phyloP scores from a whole-genome alignment of 1,284 basidiomycete genomes.

The Cryptococcus jaspeensis region DNA sequence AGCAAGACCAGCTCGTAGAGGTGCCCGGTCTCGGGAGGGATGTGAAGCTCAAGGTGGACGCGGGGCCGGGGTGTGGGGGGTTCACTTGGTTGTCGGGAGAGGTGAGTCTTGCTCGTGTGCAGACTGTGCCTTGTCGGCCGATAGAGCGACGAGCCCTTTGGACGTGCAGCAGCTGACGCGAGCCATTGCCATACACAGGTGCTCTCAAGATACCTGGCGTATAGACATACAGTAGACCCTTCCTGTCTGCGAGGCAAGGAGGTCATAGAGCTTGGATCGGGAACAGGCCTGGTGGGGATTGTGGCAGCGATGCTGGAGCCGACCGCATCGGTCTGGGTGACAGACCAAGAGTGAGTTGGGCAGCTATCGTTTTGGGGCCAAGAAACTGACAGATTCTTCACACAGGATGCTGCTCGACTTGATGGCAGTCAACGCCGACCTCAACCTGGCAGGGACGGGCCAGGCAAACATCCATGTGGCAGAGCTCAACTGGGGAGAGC shows the following conservation, averaged over 20 bases:
- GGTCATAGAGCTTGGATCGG: conserved; percentile 76
- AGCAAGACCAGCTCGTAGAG: conserved; percentile 31
- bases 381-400: neutral
- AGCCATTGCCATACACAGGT: conserved; percentile 56
- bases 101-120: conserved; percentile 55
- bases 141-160: neutral
- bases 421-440: conserved; percentile 66
- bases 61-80: conserved; percentile 83
- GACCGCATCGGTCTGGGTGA: conserved; percentile 66
- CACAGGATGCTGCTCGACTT: conserved; percentile 68
- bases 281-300: conserved; percentile 86
- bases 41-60: conserved; percentile 60
- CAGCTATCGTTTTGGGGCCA: neutral
- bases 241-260: conserved; percentile 58
- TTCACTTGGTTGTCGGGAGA: conserved; percentile 90
- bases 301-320: conserved; percentile 68
- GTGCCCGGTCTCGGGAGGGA: conserved; percentile 27
- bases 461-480: conserved; percentile 58
- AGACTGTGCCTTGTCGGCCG: neutral
- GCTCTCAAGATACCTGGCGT: conserved; percentile 68
- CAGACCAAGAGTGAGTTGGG: conserved; percentile 76
- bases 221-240: conserved; percentile 53
- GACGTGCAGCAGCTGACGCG: conserved; percentile 2
- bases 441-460: conserved; percentile 55
- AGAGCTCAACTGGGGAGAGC: conserved; percentile 69